Evolutionary conservation across 75 land plant species (phyloP).

Genomic region (Larix kaempferi): DNA sequence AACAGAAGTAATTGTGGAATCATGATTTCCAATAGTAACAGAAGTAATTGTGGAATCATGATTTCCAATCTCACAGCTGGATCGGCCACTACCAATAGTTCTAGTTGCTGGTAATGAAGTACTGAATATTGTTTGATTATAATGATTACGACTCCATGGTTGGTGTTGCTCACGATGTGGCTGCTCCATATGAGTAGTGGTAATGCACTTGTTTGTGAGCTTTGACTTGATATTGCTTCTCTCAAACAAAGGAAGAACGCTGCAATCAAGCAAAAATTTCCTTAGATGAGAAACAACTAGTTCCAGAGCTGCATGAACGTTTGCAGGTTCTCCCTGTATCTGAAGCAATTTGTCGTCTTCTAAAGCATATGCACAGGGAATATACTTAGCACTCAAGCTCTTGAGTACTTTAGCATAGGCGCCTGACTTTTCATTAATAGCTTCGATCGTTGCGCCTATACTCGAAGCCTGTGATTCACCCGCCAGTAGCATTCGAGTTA

Average conservation of each 20-base stretch:
- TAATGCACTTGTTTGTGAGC: too few species aligned
- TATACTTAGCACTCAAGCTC: conserved; percentile 11
- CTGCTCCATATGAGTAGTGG: conserved; percentile 8
- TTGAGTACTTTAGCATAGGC: neutral
- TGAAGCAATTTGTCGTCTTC: conserved; percentile 28
- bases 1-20: too few species aligned
- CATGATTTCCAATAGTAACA: too few species aligned
- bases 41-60: neutral
- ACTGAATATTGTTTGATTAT: neutral
- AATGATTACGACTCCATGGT: conserved; percentile 5
- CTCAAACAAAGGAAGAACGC: conserved; percentile 26
- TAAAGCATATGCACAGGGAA: conserved; percentile 25
- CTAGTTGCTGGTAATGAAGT: neutral
- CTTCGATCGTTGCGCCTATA: conserved; percentile 29
- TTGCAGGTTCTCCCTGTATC: conserved; percentile 23
- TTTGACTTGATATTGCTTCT: conserved; percentile 16
- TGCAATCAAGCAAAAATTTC: conserved; percentile 21
- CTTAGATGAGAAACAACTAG: conserved; percentile 16
- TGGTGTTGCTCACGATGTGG: too few species aligned
- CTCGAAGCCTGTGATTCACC: conserved; percentile 10
- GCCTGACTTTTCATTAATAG: neutral
- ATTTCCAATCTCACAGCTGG: too few species aligned
- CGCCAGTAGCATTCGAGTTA: too few species aligned
- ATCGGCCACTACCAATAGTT: too few species aligned
- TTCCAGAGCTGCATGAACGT: conserved; percentile 32